Base-by-base conservation (phyloP, 768 basidiomycete species). In the Leucosporidium yakuticum region DNA sequence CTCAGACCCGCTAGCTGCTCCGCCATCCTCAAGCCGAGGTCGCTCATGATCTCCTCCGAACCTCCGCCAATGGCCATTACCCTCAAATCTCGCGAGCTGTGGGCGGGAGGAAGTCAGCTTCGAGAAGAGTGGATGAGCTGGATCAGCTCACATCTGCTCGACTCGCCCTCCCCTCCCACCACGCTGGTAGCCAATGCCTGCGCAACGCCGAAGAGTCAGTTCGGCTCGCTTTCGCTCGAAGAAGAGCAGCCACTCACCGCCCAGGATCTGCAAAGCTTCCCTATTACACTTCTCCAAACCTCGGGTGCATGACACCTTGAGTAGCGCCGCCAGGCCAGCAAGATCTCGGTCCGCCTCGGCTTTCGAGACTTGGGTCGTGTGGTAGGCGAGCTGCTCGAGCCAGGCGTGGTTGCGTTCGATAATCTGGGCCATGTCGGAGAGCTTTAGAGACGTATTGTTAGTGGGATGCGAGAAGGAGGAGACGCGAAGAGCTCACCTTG, bases 401-500 rank as follows among this genome's bases (percentile, higher is more conserved):
- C 47, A 49, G 9, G 60, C 60, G 29, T 62, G 60, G 44, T 62
- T 62, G 12, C 31, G n/a, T 12, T 49, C 47, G n/a, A 62, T 21
- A 32, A 29, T 62, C 32, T 48, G 60, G 29, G 27, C 60, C 48
- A 62, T 62, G 32, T 62, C 50, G 11, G 60, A 49, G 27, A 62
- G 23, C 50, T 62, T 12, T 11, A 39, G 21, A 39, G 34, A 4
- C 12, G 20, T 2, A 3, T n/a, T 25, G 20, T 23, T n/a, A 36
- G 34, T 3, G 8, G 8, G 21, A 3, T 44, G 39, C 14, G 8
- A 44, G 39, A 8, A 12, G 4, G 5, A 57, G 32, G 17, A 23
- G 20, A 15, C 19, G 14, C 19, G 4, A 36, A 47, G 31, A 34
- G 17, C 8, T 11, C 49, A 63, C 56, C 68, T 74, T 74, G 27